These are phyloP conservation scores for Moricandia arvensis DNA, from an alignment of 345 rosid genomes.

Conservation along the genomic window DNA sequence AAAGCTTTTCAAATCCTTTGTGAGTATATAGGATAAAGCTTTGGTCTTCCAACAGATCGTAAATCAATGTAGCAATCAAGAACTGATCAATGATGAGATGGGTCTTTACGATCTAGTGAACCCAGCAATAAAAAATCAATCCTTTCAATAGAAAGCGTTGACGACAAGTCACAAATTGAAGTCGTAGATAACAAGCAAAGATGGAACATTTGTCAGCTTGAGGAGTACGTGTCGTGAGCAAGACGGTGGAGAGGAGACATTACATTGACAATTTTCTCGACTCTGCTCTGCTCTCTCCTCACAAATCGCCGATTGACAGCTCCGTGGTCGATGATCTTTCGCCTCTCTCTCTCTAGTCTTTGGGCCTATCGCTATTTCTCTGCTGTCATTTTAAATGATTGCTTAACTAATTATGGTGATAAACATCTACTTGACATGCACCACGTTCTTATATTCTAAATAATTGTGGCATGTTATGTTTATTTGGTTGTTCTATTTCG, in stretches of 20 bases:
- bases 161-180: conserved; percentile 3
- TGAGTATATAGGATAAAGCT: conserved; percentile 20
- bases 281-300: too few species aligned
- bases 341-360: conserved; percentile 8
- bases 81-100: conserved; percentile 8
- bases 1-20: too few species aligned
- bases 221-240: conserved; percentile 25
- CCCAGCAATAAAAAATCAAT: not conserved
- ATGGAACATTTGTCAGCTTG: conserved; percentile 28
- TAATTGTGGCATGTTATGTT: too few species aligned
- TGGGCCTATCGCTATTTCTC: not conserved
- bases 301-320: conserved; percentile 30
- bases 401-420: not conserved
- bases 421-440: too few species aligned
- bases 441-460: too few species aligned
- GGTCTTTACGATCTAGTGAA: not conserved
- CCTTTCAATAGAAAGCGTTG: not conserved
- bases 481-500: too few species aligned
- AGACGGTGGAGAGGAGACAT: conserved; percentile 34
- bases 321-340: conserved; percentile 23
- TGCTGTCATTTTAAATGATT: not conserved
- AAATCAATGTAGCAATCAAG: conserved; percentile 25
- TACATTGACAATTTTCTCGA: too few species aligned
- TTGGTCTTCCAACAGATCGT: conserved; percentile 7
- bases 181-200: conserved; percentile 23